phyloP scores from a whole-genome alignment of 2,329 filamentous ascomycete genomes.

The Thelonectria rubi region DNA sequence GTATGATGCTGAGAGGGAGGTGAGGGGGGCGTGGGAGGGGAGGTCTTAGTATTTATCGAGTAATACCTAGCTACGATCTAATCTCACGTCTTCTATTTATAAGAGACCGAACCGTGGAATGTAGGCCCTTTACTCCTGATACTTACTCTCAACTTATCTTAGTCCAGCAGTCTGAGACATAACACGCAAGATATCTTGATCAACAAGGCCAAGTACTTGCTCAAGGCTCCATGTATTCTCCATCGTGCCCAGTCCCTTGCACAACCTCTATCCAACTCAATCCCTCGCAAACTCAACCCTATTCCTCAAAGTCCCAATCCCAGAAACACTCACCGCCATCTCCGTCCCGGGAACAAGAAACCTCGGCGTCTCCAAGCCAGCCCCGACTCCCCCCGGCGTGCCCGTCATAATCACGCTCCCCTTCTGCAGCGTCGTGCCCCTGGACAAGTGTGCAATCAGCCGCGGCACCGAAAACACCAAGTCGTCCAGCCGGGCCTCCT shows the following conservation, averaged over 20 bases:
- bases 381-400: constrained; percentile 56
- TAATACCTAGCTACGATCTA: background rate
- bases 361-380: constrained; percentile 52
- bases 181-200: too few relatives aligned
- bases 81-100: too few relatives aligned
- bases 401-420: constrained; percentile 58
- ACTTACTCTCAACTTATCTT: too few relatives aligned
- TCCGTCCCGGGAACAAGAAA: constrained; percentile 51
- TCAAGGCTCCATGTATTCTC: background rate
- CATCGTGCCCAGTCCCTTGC: background rate
- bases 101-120: too few relatives aligned
- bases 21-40: constrained; percentile 27
- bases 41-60: too few relatives aligned
- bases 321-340: constrained; percentile 51
- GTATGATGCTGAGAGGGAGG: constrained; percentile 54
- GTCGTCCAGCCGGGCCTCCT: constrained; percentile 52
- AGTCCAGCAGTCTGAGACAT: too few relatives aligned
- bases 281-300: constrained; percentile 38
- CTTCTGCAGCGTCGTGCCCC: constrained; percentile 54
- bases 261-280: background rate
- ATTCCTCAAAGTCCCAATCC: constrained; percentile 55
- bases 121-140: too few relatives aligned
- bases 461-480: constrained; percentile 56
- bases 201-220: too few relatives aligned
- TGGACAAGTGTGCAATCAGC: constrained; percentile 49